A percentile compares a stretch with the other conserved stretches of the same genome.
Conservation (phyloP, 345 rosid genomes). For the Salix arbutifolia region DNA sequence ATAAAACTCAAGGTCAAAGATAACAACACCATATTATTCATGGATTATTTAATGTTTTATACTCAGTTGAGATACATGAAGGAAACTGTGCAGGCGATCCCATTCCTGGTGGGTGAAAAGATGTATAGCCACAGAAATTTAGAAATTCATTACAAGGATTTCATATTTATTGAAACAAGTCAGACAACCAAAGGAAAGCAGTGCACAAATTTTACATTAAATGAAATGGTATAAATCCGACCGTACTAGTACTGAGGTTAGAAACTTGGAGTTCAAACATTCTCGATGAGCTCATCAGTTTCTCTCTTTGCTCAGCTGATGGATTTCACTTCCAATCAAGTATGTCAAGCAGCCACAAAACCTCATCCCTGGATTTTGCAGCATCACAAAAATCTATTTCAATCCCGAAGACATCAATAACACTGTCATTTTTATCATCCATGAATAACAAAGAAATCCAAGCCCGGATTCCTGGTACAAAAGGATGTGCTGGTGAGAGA, state of each 20-base stretch:
- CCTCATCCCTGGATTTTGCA: constrained; percentile 79
- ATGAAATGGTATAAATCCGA: background rate
- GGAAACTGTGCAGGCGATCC: background rate
- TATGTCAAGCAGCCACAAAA: constrained; percentile 88
- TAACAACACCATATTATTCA: background rate
- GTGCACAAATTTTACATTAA: background rate
- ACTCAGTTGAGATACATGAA: background rate
- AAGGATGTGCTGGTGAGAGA: constrained; percentile 76
- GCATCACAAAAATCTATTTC: constrained; percentile 83
- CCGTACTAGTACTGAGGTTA: background rate
- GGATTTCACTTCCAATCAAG: constrained; percentile 81
- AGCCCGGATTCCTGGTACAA: constrained; percentile 65
- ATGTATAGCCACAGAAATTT: background rate
- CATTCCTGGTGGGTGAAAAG: background rate
- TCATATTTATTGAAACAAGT: background rate
- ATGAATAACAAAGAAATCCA: constrained; percentile 83
- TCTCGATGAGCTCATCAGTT: background rate
- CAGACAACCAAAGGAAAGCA: background rate
- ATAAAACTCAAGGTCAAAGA: background rate
- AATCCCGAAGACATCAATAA: constrained; percentile 68
- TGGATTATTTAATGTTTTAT: background rate
- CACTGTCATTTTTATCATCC: constrained; percentile 57
- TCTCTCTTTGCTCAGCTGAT: background rate
- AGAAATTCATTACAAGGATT: background rate
- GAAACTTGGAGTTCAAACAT: background rate